Evolutionary conservation across 2,329 filamentous ascomycete genomes (phyloP), one percentile per base, ranked within the genome.

Genomic region (Pestalotiopsis sp.): DNA sequence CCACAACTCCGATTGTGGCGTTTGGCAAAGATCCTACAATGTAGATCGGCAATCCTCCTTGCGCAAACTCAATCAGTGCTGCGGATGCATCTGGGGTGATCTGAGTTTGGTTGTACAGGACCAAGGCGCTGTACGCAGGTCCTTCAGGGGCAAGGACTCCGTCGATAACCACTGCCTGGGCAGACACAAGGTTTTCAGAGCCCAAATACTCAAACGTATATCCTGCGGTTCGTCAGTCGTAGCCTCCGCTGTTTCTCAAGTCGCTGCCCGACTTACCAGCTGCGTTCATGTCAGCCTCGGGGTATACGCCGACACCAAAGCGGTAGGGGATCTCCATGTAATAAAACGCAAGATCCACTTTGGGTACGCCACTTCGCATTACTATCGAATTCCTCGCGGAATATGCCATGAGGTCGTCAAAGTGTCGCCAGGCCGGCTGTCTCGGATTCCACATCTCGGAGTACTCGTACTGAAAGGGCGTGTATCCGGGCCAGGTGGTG

Each of bases 191-290:
- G 52, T 72, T 74, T 23, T 62, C 52, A 3, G 71, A 71, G 0
- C 73, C 73, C 38, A 74, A 68, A 63, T 73, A 75, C 56, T 75
- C 73, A 38, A 71, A 67, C 2, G 71, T 75, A 59, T 70, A 75
- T 4, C 73, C 71, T 68, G 52, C 17, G 23, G 25, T 14, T 39
- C n/a, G 2, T 39, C 6, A 62, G 25, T n/a, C 36, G 6, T 12
- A 17, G 5, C 1, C n/a, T 17, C 0, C 38, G 65, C 36, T 36
- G 2, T 31, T 27, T 6, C 38, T 17, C 20, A 25, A 65, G 49
- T 17, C n/a, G 38, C 31, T 27, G 7, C 2, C 38, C 52, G 4
- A 62, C 59, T 17, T 59, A 71, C 71, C 71, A 61, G 57, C 65
- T 31, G 56, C 64, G 14, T 66, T 71, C 49, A 73, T 65, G 14